Percentiles rank a stretch among this genome's conserved stretches.
Evolutionary conservation across 1,284 basidiomycete genomes (phyloP).

Genomic region (Malassezia arunalokei): DNA sequence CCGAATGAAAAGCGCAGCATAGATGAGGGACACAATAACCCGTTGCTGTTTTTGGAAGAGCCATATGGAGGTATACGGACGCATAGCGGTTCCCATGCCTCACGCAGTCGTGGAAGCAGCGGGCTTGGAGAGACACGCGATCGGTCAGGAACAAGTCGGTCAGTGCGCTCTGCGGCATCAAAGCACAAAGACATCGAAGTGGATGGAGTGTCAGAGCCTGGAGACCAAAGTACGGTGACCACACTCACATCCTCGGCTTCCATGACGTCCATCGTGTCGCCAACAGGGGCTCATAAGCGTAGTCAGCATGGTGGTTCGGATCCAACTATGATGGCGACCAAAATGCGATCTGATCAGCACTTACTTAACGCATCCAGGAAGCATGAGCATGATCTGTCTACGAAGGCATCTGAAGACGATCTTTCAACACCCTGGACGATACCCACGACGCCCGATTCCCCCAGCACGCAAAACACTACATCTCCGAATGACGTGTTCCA

Average conservation of each 20-base stretch:
- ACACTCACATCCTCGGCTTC: background rate
- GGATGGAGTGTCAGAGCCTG: background rate
- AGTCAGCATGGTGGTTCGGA: slow-evolving; percentile 23
- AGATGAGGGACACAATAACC: background rate
- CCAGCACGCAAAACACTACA: background rate
- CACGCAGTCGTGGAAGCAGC: slow-evolving; percentile 11
- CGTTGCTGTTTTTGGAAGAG: slow-evolving; percentile 7
- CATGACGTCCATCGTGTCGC: background rate
- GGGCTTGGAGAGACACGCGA: slow-evolving; percentile 1
- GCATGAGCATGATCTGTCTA: background rate
- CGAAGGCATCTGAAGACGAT: too few species aligned
- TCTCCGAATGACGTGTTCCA: background rate
- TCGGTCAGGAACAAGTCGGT: background rate
- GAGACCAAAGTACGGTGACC: background rate
- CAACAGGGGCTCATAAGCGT: background rate
- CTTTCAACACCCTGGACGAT: background rate
- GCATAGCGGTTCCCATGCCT: slow-evolving; percentile 1
- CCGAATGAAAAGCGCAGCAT: background rate
- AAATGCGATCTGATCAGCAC: background rate
- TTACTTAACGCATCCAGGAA: background rate
- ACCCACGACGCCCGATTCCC: background rate
- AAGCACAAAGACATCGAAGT: background rate
- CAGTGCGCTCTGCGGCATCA: background rate
- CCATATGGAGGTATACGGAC: slow-evolving; percentile 10
- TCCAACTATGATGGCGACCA: slow-evolving; percentile 15